Evolutionary conservation across 106 monocot genomes (phyloP), one percentile per base, ranked within the genome.

Genomic region (Dendrobium chrysotoxum): DNA sequence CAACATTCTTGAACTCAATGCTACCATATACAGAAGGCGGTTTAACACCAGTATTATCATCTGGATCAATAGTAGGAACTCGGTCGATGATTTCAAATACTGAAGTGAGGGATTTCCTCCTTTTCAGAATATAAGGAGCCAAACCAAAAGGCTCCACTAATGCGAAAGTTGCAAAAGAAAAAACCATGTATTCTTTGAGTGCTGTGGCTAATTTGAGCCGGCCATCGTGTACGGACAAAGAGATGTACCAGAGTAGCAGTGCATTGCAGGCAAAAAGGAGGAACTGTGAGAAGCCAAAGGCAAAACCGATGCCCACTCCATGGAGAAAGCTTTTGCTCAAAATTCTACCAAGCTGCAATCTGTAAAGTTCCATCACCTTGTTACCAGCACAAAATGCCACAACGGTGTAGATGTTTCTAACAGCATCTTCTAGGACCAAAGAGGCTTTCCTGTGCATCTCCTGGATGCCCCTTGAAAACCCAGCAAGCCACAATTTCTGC

Each of bases 401-500:
- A 58, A 98, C 97, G 12, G 97, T 98, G 41, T 98, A 98, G 38
- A 98, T 98, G 82, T 98, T 98, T 79, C 91, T 89, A 61, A 98
- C 97, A 71, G 97, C 94, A 85, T 98, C 94, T 83, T 98, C 97
- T 67, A 98, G 97, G 47, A 98, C 92, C 70, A 90, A 75, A 47
- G 97, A 98, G 25, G 97, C 97, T 74, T 95, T 98, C 80, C 91
- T 86, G 79, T 98, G 97, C 94, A 95, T 98, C 79, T 95, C 97
- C 70, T 98, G 97, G 76, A 98, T 98, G 68, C 97, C 97, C 77
- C 88, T 89, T 38, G 97, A 95, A 81, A 98, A 98, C 26, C 97
- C 97, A 85, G 94, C 89, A 57, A 98, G 91, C 97, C 97, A 98
- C 91, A 92, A 75, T 91, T 98, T 98, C 97, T 98, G 90, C 79